Conservation (phyloP, 2,329 filamentous ascomycete species). For the Fusarium citri region DNA sequence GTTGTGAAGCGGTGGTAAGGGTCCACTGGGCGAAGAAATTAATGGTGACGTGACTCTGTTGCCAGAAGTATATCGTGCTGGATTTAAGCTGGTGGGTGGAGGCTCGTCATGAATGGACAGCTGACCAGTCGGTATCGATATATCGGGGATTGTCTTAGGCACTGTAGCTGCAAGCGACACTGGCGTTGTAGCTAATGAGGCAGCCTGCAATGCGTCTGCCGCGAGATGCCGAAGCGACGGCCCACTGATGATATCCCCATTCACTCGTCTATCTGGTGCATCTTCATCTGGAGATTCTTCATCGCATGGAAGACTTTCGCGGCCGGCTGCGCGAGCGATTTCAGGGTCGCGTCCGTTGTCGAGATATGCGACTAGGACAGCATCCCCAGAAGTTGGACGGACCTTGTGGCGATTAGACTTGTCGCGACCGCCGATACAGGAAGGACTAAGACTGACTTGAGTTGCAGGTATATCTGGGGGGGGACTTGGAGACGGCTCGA, state of each 20-base stretch:
- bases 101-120: conserved; percentile 52
- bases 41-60: conserved; percentile 40
- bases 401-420: conserved; percentile 66
- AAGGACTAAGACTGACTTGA: conserved; percentile 52
- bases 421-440: conserved; percentile 55
- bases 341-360: conserved; percentile 72
- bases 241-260: conserved; percentile 36
- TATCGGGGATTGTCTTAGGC: conserved; percentile 44
- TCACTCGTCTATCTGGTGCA: conserved; percentile 18
- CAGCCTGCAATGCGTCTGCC: conserved; percentile 49
- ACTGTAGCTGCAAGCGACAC: conserved; percentile 19
- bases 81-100: conserved; percentile 9
- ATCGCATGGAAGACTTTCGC: conserved; percentile 62
- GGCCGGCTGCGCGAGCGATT: conserved; percentile 68
- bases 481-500: conserved; percentile 50
- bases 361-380: conserved; percentile 74
- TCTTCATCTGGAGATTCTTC: conserved; percentile 47
- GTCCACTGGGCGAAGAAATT: conserved; percentile 43
- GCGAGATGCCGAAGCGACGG: conserved; percentile 49
- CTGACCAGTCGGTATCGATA: conserved; percentile 47
- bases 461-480: conserved; percentile 52
- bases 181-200: conserved; percentile 25
- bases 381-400: conserved; percentile 70
- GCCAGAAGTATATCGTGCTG: conserved; percentile 20
- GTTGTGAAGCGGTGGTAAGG: conserved; percentile 54